phyloP scores from a whole-genome alignment of 176 grass and related monocot species.

The Thinopyrum elongatum region DNA sequence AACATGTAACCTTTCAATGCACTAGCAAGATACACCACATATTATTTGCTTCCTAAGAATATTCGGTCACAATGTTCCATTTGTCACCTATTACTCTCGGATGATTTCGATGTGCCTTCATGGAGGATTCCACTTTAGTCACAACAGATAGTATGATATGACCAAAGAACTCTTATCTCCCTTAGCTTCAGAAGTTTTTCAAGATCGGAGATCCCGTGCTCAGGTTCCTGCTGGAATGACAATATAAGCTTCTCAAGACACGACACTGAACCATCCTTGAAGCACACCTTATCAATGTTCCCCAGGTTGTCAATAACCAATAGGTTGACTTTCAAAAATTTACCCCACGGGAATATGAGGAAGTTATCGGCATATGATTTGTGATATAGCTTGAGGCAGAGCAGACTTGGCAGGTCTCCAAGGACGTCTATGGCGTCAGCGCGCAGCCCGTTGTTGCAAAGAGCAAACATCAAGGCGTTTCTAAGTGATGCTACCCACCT shows the following conservation, averaged over 20 bases:
- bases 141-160: background rate
- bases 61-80: no score
- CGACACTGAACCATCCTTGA: no score
- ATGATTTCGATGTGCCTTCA: no score
- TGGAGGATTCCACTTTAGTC: no score
- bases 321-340: conserved; percentile 7
- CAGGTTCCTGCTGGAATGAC: background rate
- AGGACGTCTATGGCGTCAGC: background rate
- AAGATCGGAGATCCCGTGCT: background rate
- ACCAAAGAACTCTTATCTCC: background rate
- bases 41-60: background rate
- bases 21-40: background rate
- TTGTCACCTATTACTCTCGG: background rate
- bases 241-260: background rate
- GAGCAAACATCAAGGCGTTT: background rate
- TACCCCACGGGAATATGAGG: background rate
- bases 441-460: background rate
- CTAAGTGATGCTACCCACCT: background rate
- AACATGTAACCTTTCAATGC: background rate
- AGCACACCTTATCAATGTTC: background rate
- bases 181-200: background rate
- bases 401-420: background rate
- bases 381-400: background rate
- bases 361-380: background rate
- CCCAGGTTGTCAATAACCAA: conserved; percentile 8